A percentile compares a stretch with the other conserved stretches of the same genome.
Conservation (phyloP, 2,329 filamentous ascomycete genomes). For the Drechslerella dactyloides region DNA sequence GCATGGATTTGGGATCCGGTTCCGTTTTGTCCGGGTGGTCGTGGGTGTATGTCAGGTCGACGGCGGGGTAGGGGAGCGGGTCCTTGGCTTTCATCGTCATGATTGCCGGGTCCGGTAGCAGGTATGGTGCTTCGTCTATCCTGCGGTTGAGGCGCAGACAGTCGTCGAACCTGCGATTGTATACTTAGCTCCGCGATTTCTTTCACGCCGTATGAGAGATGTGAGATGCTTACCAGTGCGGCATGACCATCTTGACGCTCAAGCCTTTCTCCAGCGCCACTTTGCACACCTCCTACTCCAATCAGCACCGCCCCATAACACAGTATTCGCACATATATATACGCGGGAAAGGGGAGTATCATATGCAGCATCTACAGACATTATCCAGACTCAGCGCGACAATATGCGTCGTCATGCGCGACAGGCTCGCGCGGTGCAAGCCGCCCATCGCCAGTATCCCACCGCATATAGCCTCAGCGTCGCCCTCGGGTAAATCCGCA, state of each 20-base stretch:
- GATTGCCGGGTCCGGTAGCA: conserved; percentile 83
- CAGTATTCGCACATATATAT: background rate
- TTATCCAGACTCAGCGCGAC: conserved; percentile 76
- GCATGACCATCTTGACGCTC: conserved; percentile 82
- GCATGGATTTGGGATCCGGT: conserved; percentile 58
- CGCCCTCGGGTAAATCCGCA: conserved; percentile 80
- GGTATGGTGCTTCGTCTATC: conserved; percentile 86
- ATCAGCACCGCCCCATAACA: conserved; percentile 8
- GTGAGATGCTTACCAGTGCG: conserved; percentile 74
- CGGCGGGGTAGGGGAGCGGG: conserved; percentile 69
- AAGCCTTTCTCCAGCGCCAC: conserved; percentile 69
- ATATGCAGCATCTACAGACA: too few relatives aligned
- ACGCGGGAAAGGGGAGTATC: background rate
- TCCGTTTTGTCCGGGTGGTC: conserved; percentile 56
- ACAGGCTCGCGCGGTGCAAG: conserved; percentile 73
- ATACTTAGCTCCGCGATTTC: conserved; percentile 8
- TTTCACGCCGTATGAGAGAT: background rate
- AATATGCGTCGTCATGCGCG: conserved; percentile 81
- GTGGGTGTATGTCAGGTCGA: conserved; percentile 56
- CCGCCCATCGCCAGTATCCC: conserved; percentile 89
- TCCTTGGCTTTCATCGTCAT: conserved; percentile 67
- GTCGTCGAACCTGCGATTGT: conserved; percentile 80
- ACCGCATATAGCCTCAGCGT: conserved; percentile 90
- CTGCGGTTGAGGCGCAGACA: conserved; percentile 90
- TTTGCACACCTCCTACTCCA: conserved; percentile 61